Conservation (phyloP, 345 rosid species). For the Ceriops decandra region DNA sequence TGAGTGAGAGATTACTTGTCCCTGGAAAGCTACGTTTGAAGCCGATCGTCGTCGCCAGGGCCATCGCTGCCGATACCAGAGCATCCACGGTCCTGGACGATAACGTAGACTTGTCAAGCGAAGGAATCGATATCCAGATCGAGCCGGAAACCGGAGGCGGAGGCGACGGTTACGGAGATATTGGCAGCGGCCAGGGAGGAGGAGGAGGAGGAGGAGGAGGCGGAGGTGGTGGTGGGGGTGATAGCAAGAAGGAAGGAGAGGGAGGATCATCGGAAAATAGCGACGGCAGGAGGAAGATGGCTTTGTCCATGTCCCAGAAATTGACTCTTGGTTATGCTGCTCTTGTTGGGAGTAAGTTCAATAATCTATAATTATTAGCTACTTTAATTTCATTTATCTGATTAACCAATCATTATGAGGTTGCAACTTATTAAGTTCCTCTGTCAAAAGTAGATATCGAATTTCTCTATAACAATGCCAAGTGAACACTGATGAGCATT, state of each 20-base stretch:
- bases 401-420: too few species aligned
- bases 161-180: neutral
- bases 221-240: slow-evolving; percentile 21
- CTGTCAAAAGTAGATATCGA: too few species aligned
- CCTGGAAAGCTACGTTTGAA: slow-evolving; percentile 5
- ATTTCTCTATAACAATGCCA: too few species aligned
- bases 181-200: slow-evolving; percentile 14
- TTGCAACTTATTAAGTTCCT: too few species aligned
- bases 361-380: too few species aligned
- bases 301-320: slow-evolving; percentile 60
- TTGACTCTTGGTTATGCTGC: slow-evolving; percentile 59
- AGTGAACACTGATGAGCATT: too few species aligned
- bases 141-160: slow-evolving; percentile 22
- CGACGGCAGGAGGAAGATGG: slow-evolving; percentile 31
- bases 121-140: slow-evolving; percentile 27
- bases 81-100: slow-evolving; percentile 23
- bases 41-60: slow-evolving; percentile 14
- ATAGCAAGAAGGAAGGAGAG: slow-evolving; percentile 21
- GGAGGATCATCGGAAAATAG: slow-evolving; percentile 35
- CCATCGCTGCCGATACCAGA: slow-evolving; percentile 24
- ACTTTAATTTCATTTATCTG: too few species aligned
- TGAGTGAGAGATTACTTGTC: slow-evolving; percentile 6
- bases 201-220: slow-evolving; percentile 16
- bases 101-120: slow-evolving; percentile 20
- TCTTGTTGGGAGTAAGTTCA: slow-evolving; percentile 58